Evolutionary conservation across 257 asterid genomes (phyloP), one percentile per base, ranked within the genome.

Genomic region (Solanum bukasovii): DNA sequence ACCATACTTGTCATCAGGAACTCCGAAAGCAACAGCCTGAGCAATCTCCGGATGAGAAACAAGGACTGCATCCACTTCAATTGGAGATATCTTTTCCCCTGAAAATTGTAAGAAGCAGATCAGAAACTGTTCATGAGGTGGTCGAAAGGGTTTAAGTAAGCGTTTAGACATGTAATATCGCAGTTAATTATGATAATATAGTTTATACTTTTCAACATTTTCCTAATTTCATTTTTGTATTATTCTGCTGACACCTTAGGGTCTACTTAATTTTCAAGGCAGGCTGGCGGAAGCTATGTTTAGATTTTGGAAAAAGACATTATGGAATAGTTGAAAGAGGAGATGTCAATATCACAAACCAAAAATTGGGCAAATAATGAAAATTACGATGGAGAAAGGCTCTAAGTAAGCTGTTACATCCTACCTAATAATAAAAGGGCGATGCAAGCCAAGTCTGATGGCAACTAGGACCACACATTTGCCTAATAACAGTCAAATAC

Each of bases 81-180:
- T 97, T 6, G 99, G 99, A 38, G 99, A 97, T 85, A 97, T 95
- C 90, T 96, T 96, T 85, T 94, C 99, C 70, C 99, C 99, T 97
- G 96, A 88, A 29, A 11, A 6, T 74, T 81, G 14, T 5, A 56
- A 56, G 11, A 7, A 20, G 65, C 65, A 56, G 1, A 56, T 56
- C 25, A 56, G 65, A 20, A 59, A 46, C 29, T 9, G 42, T 31
- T 81, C 85, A 27, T 44, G 40, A 44, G 85, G 27, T 44, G 85
- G 27, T 44, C 27, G 37, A 78, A 14, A 13, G 65, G 13, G 31
- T 68, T 68, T 63, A 63, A 63, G 71, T 2, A 63, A 23, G 71
- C 16, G 31, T 63, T 63, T 23, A 9, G 14, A 63, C 14, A 63
- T 23, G 31, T 10, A 63, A 23, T 1, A 31, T 31, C 49, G 5